Percentiles rank a stretch among this genome's conserved stretches.
phyloP scores from a whole-genome alignment of 768 basidiomycete genomes.

The Serendipita vermifera region DNA sequence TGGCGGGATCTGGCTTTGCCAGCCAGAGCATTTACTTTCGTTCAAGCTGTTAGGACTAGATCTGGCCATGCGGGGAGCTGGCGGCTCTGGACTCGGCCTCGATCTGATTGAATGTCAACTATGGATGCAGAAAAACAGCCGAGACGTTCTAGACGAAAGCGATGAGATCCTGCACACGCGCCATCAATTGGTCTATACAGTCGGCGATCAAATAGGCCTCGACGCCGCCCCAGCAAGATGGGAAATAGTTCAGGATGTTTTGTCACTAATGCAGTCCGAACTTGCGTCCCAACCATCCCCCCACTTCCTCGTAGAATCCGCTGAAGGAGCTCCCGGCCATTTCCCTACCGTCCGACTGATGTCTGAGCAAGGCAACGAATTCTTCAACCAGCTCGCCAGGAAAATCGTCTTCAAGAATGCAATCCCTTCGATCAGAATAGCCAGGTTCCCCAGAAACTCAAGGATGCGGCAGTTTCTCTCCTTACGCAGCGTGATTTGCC shows the following conservation, averaged over 20 bases:
- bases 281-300: background rate
- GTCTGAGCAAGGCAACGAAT: background rate
- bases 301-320: background rate
- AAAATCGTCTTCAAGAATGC: conserved; percentile 17
- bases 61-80: conserved; percentile 16
- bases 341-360: background rate
- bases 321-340: background rate
- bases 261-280: conserved; percentile 24
- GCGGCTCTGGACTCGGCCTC: background rate
- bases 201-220: conserved; percentile 27
- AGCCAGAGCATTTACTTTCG: conserved; percentile 44
- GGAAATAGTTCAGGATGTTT: conserved; percentile 28
- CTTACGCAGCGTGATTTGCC: conserved; percentile 16
- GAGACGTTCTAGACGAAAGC: conserved; percentile 14
- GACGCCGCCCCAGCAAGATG: conserved; percentile 34
- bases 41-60: conserved; percentile 37
- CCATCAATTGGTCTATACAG: conserved; percentile 38
- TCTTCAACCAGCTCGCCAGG: conserved; percentile 3
- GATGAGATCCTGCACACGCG: conserved; percentile 31
- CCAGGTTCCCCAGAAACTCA: conserved; percentile 15
- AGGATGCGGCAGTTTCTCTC: conserved; percentile 17
- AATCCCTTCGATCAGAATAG: conserved; percentile 17
- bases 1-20: conserved; percentile 34
- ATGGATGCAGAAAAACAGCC: conserved; percentile 18
- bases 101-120: background rate